Percentiles rank a stretch among this genome's conserved stretches.
Evolutionary conservation across 768 basidiomycete genomes (phyloP).

Genomic region (Collybiopsis luxurians): DNA sequence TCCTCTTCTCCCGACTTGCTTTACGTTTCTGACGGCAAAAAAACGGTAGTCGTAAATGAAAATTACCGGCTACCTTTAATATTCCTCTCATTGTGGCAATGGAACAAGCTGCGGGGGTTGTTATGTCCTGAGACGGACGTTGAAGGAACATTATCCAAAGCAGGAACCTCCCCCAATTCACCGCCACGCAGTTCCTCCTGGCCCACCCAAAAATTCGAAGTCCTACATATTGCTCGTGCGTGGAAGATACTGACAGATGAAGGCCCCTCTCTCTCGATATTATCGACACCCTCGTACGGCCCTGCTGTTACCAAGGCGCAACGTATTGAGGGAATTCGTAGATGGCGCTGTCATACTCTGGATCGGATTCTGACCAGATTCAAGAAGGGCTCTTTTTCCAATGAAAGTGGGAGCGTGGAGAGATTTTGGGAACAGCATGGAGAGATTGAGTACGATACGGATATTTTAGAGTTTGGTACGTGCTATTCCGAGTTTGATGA

Average conservation of each 20-base stretch:
- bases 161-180: too few relatives aligned
- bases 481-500: neutral
- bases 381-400: conserved; percentile 2
- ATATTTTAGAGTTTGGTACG: conserved; percentile 3
- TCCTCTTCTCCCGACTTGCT: neutral
- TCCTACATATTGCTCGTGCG: conserved; percentile 6
- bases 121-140: neutral
- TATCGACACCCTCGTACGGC: neutral
- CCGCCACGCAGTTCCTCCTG: neutral
- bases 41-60: neutral
- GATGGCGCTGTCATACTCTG: conserved; percentile 1
- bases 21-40: conserved; percentile 3
- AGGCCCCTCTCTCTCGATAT: neutral
- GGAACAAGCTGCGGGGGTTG: neutral
- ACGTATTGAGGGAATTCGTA: neutral
- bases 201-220: conserved; percentile 2
- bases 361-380: conserved; percentile 2
- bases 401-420: neutral
- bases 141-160: too few relatives aligned
- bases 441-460: neutral
- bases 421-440: conserved; percentile 1
- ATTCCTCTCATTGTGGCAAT: conserved; percentile 1
- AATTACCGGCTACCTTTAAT: conserved; percentile 4
- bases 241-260: conserved; percentile 8
- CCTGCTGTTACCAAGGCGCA: neutral